A percentile compares a stretch with the other conserved stretches of the same genome.
phyloP scores from a whole-genome alignment of 306 rosid genomes.

The Amphicarpaea edgeworthii region DNA sequence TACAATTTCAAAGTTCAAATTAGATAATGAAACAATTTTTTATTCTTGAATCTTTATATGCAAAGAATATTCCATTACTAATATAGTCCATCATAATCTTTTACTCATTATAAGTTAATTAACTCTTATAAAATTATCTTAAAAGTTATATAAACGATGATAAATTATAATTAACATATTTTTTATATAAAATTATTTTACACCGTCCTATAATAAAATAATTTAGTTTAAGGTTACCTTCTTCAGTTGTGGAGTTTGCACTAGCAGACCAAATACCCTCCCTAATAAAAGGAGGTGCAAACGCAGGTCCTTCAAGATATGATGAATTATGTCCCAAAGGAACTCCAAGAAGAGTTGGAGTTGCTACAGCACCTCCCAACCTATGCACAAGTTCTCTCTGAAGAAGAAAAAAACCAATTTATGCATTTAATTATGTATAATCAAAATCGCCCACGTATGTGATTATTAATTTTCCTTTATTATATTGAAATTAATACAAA shows the following conservation, averaged over 20 bases:
- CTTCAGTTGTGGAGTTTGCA: background rate
- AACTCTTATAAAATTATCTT: too few relatives aligned
- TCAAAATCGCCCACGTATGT: background rate
- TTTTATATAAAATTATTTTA: too few relatives aligned
- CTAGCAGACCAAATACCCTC: background rate
- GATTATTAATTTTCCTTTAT: background rate
- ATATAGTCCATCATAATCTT: too few relatives aligned
- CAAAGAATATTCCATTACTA: too few relatives aligned
- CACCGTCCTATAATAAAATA: too few relatives aligned
- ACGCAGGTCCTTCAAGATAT: background rate
- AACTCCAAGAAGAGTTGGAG: slow-evolving; percentile 12
- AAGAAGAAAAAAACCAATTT: background rate
- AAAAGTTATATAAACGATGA: too few relatives aligned
- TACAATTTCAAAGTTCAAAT: too few relatives aligned
- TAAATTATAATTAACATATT: too few relatives aligned
- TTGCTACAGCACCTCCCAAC: background rate
- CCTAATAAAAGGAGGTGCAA: background rate
- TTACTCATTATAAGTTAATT: too few relatives aligned
- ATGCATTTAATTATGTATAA: background rate
- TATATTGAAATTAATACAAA: too few relatives aligned
- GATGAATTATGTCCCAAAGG: background rate
- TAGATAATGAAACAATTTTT: background rate
- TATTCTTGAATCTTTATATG: background rate
- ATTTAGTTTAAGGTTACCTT: too few relatives aligned
- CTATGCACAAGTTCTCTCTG: background rate